Percentiles rank a stretch among this genome's conserved stretches.
Evolutionary conservation across 345 rosid genomes (phyloP).

Genomic region (Crucihimalaya himalaica): DNA sequence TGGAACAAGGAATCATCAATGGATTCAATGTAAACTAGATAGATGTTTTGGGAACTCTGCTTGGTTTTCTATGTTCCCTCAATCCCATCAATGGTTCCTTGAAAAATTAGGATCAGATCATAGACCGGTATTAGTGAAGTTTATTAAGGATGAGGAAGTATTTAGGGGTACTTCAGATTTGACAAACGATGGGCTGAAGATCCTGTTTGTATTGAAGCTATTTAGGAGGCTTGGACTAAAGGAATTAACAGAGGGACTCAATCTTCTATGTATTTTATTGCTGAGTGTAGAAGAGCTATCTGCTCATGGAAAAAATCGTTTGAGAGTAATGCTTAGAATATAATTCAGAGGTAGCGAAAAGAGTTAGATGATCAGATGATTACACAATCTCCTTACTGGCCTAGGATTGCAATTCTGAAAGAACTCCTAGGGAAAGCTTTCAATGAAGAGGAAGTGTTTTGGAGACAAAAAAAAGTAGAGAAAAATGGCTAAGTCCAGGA

Average conservation of each 20-base stretch:
- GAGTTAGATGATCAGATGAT: background rate
- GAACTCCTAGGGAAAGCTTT: accelerated
- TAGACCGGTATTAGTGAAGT: background rate
- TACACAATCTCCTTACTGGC: background rate
- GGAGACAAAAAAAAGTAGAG: background rate
- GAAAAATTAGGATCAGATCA: background rate
- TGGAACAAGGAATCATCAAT: too few relatives aligned
- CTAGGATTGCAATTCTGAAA: accelerated
- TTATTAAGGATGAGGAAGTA: accelerated
- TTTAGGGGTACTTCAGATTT: background rate
- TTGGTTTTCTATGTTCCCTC: background rate
- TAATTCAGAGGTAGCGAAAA: background rate
- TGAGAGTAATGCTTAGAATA: too few relatives aligned
- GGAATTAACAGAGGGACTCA: too few relatives aligned
- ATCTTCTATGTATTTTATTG: too few relatives aligned
- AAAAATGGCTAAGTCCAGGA: background rate
- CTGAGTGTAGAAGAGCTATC: too few relatives aligned
- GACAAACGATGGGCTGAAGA: background rate
- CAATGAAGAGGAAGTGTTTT: background rate
- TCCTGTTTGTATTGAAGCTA: accelerated
- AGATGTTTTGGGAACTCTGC: too few relatives aligned
- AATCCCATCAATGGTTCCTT: background rate
- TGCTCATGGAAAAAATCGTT: too few relatives aligned
- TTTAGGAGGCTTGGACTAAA: background rate
- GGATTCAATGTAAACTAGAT: too few relatives aligned